A percentile compares a stretch with the other conserved stretches of the same genome.
These are phyloP conservation scores for Monilinia laxa DNA, from an alignment of 2,329 filamentous ascomycete species.

Conservation along the genomic window DNA sequence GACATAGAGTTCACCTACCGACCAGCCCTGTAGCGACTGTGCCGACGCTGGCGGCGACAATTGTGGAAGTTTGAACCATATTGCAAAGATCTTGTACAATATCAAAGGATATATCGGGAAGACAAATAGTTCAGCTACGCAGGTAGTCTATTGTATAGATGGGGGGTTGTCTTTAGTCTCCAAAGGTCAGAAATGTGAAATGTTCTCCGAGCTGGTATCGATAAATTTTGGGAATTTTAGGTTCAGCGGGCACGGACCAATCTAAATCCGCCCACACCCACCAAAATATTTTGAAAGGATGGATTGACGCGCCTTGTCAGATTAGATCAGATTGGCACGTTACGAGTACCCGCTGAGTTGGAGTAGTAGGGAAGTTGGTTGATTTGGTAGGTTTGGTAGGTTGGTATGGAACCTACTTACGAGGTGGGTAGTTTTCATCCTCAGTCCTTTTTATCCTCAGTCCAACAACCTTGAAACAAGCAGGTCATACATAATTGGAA, in stretches of 20 bases:
- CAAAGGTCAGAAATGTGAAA: slow-evolving; percentile 24
- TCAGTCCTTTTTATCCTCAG: too few relatives aligned
- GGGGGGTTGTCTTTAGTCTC: neutral
- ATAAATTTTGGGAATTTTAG: slow-evolving; percentile 26
- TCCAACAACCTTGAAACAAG: too few relatives aligned
- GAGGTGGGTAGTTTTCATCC: too few relatives aligned
- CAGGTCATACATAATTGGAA: too few relatives aligned
- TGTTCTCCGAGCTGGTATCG: slow-evolving; percentile 20
- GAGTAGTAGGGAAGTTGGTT: too few relatives aligned
- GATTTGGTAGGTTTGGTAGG: too few relatives aligned
- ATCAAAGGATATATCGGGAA: slow-evolving; percentile 7
- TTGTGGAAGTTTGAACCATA: slow-evolving; percentile 52
- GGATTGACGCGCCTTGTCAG: slow-evolving; percentile 2
- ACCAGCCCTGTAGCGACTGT: slow-evolving; percentile 59
- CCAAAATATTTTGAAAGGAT: slow-evolving; percentile 11
- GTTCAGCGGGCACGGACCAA: slow-evolving; percentile 21
- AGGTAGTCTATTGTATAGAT: slow-evolving; percentile 15
- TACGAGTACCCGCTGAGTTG: neutral
- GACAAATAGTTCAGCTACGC: slow-evolving; percentile 16
- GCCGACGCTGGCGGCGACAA: slow-evolving; percentile 62
- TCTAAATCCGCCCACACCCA: slow-evolving; percentile 12
- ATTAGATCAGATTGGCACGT: neutral
- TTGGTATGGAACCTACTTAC: too few relatives aligned
- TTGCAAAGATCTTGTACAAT: slow-evolving; percentile 27
- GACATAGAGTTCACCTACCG: slow-evolving; percentile 46